A percentile compares a stretch with the other conserved stretches of the same genome.
These are phyloP conservation scores for Leptographium lundbergii DNA, from an alignment of 2,329 filamentous ascomycete genomes.

Conservation along the genomic window DNA sequence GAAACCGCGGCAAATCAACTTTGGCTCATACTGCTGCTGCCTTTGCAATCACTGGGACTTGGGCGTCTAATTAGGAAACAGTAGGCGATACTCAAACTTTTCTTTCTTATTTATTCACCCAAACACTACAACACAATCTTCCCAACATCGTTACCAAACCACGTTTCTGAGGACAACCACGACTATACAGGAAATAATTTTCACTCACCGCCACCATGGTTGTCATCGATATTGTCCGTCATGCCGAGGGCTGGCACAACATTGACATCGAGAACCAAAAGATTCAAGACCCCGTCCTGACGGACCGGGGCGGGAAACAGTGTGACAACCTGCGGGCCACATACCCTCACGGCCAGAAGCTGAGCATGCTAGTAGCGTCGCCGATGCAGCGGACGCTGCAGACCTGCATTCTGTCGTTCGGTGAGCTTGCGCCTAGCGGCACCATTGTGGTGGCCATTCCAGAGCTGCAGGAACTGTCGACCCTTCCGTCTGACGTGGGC, in stretches of 20 bases:
- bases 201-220: constrained; percentile 6
- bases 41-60: background rate
- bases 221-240: constrained; percentile 52
- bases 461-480: constrained; percentile 65
- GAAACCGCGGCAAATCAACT: background rate
- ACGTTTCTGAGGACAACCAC: background rate
- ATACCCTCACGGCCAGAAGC: constrained; percentile 52
- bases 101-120: background rate
- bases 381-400: constrained; percentile 71
- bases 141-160: background rate
- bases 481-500: constrained; percentile 66
- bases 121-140: background rate
- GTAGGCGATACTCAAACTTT: background rate
- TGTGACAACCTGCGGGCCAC: constrained; percentile 46
- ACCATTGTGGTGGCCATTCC: constrained; percentile 53
- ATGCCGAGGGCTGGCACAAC: constrained; percentile 75
- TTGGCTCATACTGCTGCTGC: background rate
- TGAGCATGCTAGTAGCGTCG: constrained; percentile 64
- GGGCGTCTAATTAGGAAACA: background rate
- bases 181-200: background rate
- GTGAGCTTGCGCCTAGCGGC: constrained; percentile 32
- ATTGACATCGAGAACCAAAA: constrained; percentile 54
- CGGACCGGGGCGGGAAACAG: constrained; percentile 62
- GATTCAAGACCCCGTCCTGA: constrained; percentile 68
- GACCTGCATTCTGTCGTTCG: constrained; percentile 62